phyloP scores from a whole-genome alignment of 768 basidiomycete species.

The Lepiota brunneoincarnata region DNA sequence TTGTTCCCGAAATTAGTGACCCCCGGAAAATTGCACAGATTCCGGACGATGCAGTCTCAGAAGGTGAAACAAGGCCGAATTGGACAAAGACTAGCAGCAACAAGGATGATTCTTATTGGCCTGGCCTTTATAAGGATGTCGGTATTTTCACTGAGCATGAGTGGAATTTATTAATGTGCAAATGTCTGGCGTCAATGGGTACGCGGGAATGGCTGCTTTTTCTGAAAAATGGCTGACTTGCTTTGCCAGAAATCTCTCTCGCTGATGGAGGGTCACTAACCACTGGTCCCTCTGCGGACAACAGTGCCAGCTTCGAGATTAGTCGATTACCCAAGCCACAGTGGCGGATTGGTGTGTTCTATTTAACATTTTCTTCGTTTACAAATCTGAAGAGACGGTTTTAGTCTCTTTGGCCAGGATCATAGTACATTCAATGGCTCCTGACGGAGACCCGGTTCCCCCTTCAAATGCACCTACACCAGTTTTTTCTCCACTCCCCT shows the following conservation, averaged over 20 bases:
- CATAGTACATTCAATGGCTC: slow-evolving; percentile 86
- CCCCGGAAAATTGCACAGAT: slow-evolving; percentile 63
- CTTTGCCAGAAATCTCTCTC: slow-evolving; percentile 58
- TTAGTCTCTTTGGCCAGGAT: slow-evolving; percentile 79
- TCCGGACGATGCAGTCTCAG: slow-evolving; percentile 66
- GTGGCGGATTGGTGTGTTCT: slow-evolving; percentile 67
- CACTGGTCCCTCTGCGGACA: slow-evolving; percentile 75
- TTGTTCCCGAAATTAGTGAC: slow-evolving; percentile 74
- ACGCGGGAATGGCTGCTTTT: slow-evolving; percentile 22
- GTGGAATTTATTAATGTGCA: slow-evolving; percentile 86
- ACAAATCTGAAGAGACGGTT: slow-evolving; percentile 11
- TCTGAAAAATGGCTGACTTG: slow-evolving; percentile 2
- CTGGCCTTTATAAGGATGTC: slow-evolving; percentile 80
- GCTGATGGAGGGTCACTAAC: slow-evolving; percentile 73
- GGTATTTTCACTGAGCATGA: slow-evolving; percentile 86
- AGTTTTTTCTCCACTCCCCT: slow-evolving; percentile 64
- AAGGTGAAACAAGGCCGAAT: slow-evolving; percentile 56
- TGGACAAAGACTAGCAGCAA: slow-evolving; percentile 46
- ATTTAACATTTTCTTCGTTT: slow-evolving; percentile 3
- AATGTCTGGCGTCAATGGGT: slow-evolving; percentile 84
- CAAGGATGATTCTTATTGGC: slow-evolving; percentile 37
- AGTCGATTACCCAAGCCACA: slow-evolving; percentile 65
- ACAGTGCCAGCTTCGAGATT: slow-evolving; percentile 70
- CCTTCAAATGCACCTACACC: slow-evolving; percentile 71
- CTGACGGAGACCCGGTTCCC: slow-evolving; percentile 55